Percentiles rank a stretch among this genome's conserved stretches.
Conservation (phyloP, 768 basidiomycete genomes). For the Mycena latifolia region DNA sequence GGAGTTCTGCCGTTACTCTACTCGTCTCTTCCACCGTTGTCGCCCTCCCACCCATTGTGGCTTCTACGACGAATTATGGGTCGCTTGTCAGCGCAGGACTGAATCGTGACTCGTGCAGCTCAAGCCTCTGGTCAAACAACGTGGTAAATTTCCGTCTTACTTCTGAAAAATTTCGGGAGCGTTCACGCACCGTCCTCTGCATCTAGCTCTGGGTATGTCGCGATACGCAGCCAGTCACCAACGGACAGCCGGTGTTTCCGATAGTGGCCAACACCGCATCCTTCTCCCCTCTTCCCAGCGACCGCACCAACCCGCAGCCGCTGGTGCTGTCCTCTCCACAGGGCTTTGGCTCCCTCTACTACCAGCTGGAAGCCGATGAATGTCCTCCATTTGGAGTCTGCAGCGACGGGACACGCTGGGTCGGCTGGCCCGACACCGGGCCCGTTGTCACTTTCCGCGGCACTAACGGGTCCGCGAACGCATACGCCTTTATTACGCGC, state of each 20-base stretch:
- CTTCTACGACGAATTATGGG: constrained; percentile 24
- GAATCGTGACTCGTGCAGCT: constrained; percentile 34
- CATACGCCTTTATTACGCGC: constrained; percentile 21
- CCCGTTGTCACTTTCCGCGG: too few relatives aligned
- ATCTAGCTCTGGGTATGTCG: too few relatives aligned
- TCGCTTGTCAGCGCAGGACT: constrained; percentile 5
- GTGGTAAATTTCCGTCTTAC: neutral
- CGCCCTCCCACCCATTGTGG: constrained; percentile 9
- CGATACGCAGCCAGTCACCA: constrained; percentile 17
- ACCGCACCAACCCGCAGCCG: neutral
- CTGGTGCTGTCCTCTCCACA: constrained; percentile 16
- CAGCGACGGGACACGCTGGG: too few relatives aligned
- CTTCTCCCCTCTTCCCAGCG: constrained; percentile 9
- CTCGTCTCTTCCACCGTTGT: too few relatives aligned
- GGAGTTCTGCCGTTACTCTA: too few relatives aligned
- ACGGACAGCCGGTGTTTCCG: constrained; percentile 1
- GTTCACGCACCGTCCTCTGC: too few relatives aligned
- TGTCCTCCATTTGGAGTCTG: too few relatives aligned
- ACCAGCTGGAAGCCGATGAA: constrained; percentile 25
- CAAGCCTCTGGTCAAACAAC: constrained; percentile 17
- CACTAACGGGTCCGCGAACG: too few relatives aligned
- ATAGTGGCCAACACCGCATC: constrained; percentile 29
- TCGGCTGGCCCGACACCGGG: too few relatives aligned
- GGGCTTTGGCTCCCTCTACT: constrained; percentile 24
- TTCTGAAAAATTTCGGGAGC: too few relatives aligned